A percentile compares a stretch with the other conserved stretches of the same genome.
These are phyloP conservation scores for Atalantia buxifolia DNA, from an alignment of 345 rosid genomes.

Conservation along the genomic window DNA sequence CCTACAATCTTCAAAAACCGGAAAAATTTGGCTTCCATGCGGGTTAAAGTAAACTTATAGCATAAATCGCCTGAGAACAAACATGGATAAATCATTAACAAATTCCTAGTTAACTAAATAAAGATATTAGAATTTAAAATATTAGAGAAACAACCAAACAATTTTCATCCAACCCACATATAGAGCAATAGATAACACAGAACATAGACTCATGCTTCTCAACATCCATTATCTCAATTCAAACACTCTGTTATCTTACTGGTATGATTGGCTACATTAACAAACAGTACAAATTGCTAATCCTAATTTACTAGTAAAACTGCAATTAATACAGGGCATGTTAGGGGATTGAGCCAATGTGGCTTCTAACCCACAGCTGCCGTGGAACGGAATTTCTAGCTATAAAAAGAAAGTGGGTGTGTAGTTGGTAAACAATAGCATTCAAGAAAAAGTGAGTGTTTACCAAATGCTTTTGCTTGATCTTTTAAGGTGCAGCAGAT, in stretches of 20 bases:
- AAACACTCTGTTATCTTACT: not conserved
- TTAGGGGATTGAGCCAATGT: not conserved
- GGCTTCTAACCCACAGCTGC: no score
- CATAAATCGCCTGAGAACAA: constrained; percentile 4
- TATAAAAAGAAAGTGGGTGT: no score
- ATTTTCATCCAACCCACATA: not conserved
- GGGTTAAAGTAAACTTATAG: not conserved
- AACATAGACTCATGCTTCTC: not conserved
- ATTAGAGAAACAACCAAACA: not conserved
- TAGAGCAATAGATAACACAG: not conserved
- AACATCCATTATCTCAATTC: not conserved
- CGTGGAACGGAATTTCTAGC: no score
- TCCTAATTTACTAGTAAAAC: not conserved
- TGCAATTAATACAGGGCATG: not conserved
- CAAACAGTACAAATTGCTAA: not conserved
- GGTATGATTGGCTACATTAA: not conserved
- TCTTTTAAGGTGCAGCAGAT: no score
- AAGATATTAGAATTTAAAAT: not conserved
- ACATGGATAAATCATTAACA: not conserved
- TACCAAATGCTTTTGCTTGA: no score
- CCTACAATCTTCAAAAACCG: constrained; percentile 73
- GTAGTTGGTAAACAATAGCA: no score
- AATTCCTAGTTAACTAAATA: not conserved
- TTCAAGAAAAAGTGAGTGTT: no score
- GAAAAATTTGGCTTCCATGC: constrained; percentile 69